Evolutionary conservation across 2,329 filamentous ascomycete species (phyloP).

Genomic region (Stemphylium beticola): DNA sequence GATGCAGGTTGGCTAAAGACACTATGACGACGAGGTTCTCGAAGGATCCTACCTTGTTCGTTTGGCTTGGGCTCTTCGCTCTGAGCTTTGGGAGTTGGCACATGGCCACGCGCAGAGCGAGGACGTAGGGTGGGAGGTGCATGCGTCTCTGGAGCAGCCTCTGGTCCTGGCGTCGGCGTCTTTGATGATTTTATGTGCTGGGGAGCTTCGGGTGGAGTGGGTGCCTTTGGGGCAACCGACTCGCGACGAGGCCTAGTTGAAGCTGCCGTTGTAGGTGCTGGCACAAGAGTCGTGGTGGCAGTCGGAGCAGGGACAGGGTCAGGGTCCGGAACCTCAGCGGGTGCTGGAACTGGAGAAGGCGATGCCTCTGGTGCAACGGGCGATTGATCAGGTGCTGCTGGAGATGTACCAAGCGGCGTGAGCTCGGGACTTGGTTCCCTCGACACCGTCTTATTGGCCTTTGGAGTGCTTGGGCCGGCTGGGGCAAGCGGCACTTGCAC

Average conservation of each 20-base stretch:
- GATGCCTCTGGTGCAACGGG: constrained; percentile 9
- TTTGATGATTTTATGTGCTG: constrained; percentile 28
- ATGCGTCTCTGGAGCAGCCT: constrained; percentile 18
- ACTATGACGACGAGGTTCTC: constrained; percentile 53
- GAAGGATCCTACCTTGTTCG: constrained; percentile 43
- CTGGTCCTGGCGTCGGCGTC: constrained; percentile 23
- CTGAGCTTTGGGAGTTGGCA: constrained; percentile 53
- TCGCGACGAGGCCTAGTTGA: constrained; percentile 44
- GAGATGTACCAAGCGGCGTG: constrained; percentile 25
- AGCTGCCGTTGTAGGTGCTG: constrained; percentile 35
- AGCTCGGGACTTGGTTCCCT: constrained; percentile 18
- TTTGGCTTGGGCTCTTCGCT: constrained; percentile 55
- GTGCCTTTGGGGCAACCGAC: constrained; percentile 36
- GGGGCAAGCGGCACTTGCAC: constrained; percentile 54
- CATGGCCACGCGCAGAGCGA: constrained; percentile 49
- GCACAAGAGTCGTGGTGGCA: constrained; percentile 7
- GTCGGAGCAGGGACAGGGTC: constrained; percentile 6
- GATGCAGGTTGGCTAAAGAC: constrained; percentile 51
- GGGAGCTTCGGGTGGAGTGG: constrained; percentile 28
- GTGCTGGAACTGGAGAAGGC: constrained; percentile 6
- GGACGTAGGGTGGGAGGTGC: constrained; percentile 31
- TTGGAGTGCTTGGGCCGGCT: constrained; percentile 48
- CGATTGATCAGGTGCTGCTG: constrained; percentile 22
- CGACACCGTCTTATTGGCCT: constrained; percentile 19
- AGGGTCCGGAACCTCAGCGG: constrained; percentile 8